These are phyloP conservation scores for Malania oleifera DNA, from an alignment of 164 flowering plant genomes.

Conservation along the genomic window DNA sequence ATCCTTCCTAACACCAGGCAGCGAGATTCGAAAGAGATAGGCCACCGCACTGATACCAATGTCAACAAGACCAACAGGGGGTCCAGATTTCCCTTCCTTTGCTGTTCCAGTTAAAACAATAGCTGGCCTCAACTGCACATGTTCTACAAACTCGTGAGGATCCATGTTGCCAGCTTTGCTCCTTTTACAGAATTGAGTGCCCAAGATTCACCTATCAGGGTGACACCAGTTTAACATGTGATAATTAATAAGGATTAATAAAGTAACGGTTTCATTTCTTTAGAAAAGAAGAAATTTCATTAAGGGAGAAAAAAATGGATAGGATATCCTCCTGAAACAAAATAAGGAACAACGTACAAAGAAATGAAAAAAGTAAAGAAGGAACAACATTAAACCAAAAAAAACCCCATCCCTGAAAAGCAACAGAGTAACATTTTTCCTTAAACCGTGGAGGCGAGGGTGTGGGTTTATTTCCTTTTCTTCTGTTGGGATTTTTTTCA, in stretches of 20 bases:
- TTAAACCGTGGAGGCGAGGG: background rate
- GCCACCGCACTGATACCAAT: constrained; percentile 48
- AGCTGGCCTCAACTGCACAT: background rate
- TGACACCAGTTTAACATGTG: background rate
- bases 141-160: background rate
- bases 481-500: no score
- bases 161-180: constrained; percentile 1
- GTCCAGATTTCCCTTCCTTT: constrained; percentile 37
- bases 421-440: no score
- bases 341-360: no score
- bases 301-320: no score
- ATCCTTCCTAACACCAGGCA: constrained; percentile 60
- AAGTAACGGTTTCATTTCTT: no score
- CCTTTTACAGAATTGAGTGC: background rate
- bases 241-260: no score
- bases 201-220: background rate
- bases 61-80: constrained; percentile 56
- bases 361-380: no score
- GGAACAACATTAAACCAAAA: no score
- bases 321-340: no score
- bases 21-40: constrained; percentile 55
- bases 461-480: background rate
- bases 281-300: no score
- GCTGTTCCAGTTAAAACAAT: constrained; percentile 44
- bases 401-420: no score